These are phyloP conservation scores for Boletus holoroseus DNA, from an alignment of 1,284 basidiomycete genomes.

Conservation along the genomic window DNA sequence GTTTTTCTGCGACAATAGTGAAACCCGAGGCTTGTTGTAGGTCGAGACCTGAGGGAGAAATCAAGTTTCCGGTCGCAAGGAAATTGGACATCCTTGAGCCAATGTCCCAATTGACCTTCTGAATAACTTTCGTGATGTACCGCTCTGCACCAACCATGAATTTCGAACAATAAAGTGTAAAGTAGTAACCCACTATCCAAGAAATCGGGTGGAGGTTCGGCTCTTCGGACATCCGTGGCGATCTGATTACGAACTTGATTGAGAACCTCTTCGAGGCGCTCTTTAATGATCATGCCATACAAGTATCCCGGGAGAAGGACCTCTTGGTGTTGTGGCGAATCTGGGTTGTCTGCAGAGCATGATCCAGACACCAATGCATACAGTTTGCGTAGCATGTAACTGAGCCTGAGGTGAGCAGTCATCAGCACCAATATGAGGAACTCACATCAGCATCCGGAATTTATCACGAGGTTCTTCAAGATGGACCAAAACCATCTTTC, in stretches of 20 bases:
- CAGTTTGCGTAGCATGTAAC: conserved; percentile 97
- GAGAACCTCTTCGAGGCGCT: conserved; percentile 89
- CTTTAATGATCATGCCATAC: conserved; percentile 98
- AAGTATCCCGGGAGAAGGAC: conserved; percentile 91
- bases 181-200: conserved; percentile 60
- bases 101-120: conserved; percentile 86
- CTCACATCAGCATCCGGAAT: conserved; percentile 89
- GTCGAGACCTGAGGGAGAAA: conserved; percentile 94
- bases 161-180: conserved; percentile 1
- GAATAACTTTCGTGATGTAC: conserved; percentile 77
- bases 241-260: conserved; percentile 74
- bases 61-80: conserved; percentile 94
- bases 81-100: conserved; percentile 90
- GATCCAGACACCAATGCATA: conserved; percentile 89
- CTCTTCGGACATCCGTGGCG: conserved; percentile 67
- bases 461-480: conserved; percentile 89
- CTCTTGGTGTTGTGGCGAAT: conserved; percentile 98
- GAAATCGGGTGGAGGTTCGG: conserved; percentile 77
- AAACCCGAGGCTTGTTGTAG: conserved; percentile 96
- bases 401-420: conserved; percentile 18
- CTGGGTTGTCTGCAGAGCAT: conserved; percentile 94
- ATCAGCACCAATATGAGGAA: neutral
- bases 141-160: conserved; percentile 45
- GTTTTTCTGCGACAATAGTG: conserved; percentile 97
- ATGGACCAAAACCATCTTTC: conserved; percentile 89